Evolutionary conservation across 2,329 filamentous ascomycete species (phyloP), one percentile per base, ranked within the genome.

Genomic region (Byssoonygena ceratinophila): DNA sequence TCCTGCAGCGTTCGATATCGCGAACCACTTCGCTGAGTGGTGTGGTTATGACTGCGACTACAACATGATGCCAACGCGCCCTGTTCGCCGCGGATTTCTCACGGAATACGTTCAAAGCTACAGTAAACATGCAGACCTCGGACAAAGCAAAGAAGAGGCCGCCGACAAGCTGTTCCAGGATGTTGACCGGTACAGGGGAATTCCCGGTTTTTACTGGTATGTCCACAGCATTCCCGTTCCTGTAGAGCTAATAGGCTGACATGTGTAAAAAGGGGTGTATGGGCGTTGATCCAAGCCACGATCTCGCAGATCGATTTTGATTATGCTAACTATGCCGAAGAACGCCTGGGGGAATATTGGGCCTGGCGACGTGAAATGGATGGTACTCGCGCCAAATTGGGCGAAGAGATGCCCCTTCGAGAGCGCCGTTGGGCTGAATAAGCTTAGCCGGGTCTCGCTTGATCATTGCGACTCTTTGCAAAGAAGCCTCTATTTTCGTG

Each of bases 21-120:
- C 91, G 47, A 98, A 98, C 72, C 92, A 98, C 74, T 95, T 98
- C 66, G 89, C 92, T 45, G 92, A 98, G 72, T 98, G 92, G 91
- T 90, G 85, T 55, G 92, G 92, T 53, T 96, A 96, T 64, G 88
- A 94, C 62, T 98, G 92, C 74, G 89, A 97, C 69, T 90, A 86
- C 72, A 80, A 73, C 62, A 83, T 84, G 59, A 77, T 97, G 53
- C 92, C 92, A 4, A 92, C 87, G 1, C 79, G 78, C 57, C 74
- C 81, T 18, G 82, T 91, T 61, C 84, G 92, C 25, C 79, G 81
- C 41, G 80, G 83, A 51, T 98, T 98, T 69, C 79, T 97, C 55
- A 74, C 77, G 58, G 84, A 91, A 64, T 98, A 98, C 65, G 78
- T 95, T 25, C 75, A 76, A 55, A 81, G 83, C 56, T 96, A 92